phyloP scores from a whole-genome alignment of 805 yeast species.

The Ogataea corticis region DNA sequence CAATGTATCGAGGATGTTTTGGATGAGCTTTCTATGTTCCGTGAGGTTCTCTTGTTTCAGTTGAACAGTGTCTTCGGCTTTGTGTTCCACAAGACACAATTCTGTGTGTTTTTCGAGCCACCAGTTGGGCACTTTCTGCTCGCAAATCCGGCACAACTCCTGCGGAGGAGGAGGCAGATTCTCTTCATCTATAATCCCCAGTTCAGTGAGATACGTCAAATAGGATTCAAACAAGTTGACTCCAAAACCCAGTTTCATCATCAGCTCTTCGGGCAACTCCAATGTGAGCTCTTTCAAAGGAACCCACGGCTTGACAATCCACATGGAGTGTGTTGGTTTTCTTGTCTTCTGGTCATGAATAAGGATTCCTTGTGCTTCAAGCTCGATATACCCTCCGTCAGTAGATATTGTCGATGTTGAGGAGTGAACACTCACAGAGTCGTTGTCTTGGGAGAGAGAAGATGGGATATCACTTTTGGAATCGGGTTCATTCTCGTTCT shows the following conservation, averaged over 20 bases:
- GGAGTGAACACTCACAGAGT: slow-evolving; percentile 31
- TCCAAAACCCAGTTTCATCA: slow-evolving; percentile 86
- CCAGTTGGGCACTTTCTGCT: slow-evolving; percentile 90
- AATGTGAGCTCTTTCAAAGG: slow-evolving; percentile 61
- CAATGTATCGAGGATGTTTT: slow-evolving; percentile 43
- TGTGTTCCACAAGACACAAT: slow-evolving; percentile 81
- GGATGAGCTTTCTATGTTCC: slow-evolving; percentile 64
- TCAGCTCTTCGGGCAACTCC: slow-evolving; percentile 67
- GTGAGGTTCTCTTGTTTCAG: slow-evolving; percentile 69
- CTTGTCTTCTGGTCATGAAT: slow-evolving; percentile 61
- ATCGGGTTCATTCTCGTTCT: not conserved
- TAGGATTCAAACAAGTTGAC: slow-evolving; percentile 79
- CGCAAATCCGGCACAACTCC: slow-evolving; percentile 90
- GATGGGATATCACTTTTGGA: not conserved
- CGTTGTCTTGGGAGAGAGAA: slow-evolving; percentile 19
- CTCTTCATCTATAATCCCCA: slow-evolving; percentile 61
- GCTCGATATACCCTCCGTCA: slow-evolving; percentile 63
- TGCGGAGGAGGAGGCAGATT: slow-evolving; percentile 77
- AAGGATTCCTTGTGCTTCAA: slow-evolving; percentile 93
- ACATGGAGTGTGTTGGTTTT: slow-evolving; percentile 80
- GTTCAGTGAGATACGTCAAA: slow-evolving; percentile 60
- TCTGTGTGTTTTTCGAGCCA: slow-evolving; percentile 92
- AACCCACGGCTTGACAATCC: slow-evolving; percentile 82
- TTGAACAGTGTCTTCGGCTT: slow-evolving; percentile 75
- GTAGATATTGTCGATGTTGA: slow-evolving; percentile 43